These are phyloP conservation scores for Arthroderma sp. DNA, from an alignment of 2,329 filamentous ascomycete species.

Conservation along the genomic window DNA sequence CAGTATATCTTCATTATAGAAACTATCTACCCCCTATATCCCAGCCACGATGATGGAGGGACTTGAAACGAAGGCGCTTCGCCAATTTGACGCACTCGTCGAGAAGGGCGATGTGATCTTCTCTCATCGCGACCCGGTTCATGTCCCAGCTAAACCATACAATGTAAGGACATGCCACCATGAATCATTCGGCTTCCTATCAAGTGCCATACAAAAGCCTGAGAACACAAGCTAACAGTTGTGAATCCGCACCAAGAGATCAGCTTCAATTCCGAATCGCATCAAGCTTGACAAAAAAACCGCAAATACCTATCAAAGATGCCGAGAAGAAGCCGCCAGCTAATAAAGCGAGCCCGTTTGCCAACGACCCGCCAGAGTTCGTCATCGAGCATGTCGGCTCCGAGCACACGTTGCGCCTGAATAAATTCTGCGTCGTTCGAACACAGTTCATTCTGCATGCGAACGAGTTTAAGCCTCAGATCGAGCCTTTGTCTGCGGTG, in stretches of 20 bases:
- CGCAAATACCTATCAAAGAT: constrained; percentile 13
- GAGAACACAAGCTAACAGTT: neutral
- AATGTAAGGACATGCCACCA: constrained; percentile 12
- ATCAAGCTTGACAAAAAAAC: constrained; percentile 14
- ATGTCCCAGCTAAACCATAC: constrained; percentile 14
- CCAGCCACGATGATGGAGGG: constrained; percentile 7
- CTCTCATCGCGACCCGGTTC: constrained; percentile 11
- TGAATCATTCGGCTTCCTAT: too few relatives aligned
- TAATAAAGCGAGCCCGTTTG: constrained; percentile 11
- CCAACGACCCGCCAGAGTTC: constrained; percentile 15
- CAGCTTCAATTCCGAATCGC: constrained; percentile 16
- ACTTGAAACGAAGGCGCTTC: constrained; percentile 12
- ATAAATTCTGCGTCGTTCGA: constrained; percentile 17
- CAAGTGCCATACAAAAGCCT: neutral
- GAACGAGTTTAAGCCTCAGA: constrained; percentile 16
- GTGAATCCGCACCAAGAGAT: neutral
- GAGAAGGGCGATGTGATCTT: constrained; percentile 14
- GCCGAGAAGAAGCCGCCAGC: constrained; percentile 6
- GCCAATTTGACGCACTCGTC: constrained; percentile 17
- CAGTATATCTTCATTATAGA: neutral
- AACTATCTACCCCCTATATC: neutral
- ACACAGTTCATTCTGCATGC: constrained; percentile 17
- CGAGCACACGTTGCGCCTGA: constrained; percentile 16
- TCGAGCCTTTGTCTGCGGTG: constrained; percentile 11
- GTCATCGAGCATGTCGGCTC: constrained; percentile 12